phyloP scores from a whole-genome alignment of 1,284 basidiomycete species.

The Ustilago xerochloae region DNA sequence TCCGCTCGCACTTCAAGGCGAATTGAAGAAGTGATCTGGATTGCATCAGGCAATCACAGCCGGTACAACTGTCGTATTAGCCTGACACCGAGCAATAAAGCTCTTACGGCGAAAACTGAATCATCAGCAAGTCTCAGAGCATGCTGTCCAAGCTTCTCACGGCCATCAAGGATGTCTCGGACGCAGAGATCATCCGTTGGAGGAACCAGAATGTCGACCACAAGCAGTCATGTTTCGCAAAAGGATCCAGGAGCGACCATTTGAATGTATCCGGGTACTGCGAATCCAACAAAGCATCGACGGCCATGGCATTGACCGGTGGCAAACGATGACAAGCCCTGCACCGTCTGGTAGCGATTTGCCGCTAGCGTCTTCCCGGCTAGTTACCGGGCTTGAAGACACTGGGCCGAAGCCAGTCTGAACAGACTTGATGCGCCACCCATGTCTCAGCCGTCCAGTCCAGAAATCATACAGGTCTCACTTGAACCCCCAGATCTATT shows the following conservation, averaged over 20 bases:
- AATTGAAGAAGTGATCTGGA: no score
- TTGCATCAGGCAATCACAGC: no score
- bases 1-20: no score
- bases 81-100: not conserved
- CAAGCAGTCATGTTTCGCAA: not conserved
- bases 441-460: slow-evolving; percentile 5
- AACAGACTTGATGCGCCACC: no score
- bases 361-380: slow-evolving; percentile 3
- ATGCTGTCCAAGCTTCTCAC: not conserved
- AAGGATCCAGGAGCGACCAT: not conserved
- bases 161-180: slow-evolving; percentile 6
- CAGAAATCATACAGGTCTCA: slow-evolving; percentile 2
- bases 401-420: no score
- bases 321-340: not conserved
- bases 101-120: not conserved
- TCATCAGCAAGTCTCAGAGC: not conserved
- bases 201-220: not conserved
- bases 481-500: not conserved
- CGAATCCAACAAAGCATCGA: not conserved
- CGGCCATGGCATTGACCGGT: not conserved
- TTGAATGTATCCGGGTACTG: not conserved
- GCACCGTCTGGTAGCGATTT: slow-evolving; percentile 8
- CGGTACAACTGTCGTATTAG: no score
- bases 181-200: slow-evolving; percentile 7
- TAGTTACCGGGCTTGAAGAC: no score